phyloP scores from a whole-genome alignment of 1,284 basidiomycete genomes.

The Austroboletus sp. region DNA sequence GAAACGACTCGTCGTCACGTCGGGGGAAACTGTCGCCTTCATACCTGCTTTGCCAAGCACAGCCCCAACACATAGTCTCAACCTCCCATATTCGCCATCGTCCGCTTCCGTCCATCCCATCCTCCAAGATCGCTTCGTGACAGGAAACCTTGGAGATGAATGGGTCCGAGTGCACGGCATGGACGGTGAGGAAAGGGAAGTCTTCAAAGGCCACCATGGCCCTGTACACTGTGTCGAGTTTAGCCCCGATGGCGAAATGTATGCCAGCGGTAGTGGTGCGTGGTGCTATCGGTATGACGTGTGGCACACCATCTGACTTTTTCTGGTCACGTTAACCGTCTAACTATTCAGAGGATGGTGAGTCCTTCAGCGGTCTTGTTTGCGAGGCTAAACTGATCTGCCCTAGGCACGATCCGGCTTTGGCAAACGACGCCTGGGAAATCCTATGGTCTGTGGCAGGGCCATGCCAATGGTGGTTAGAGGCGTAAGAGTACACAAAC shows the following conservation, averaged over 20 bases:
- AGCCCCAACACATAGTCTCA: conserved; percentile 57
- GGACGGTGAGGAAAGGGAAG: conserved; percentile 83
- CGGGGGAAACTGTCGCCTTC: conserved; percentile 88
- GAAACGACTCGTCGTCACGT: conserved; percentile 81
- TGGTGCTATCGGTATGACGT: conserved; percentile 20
- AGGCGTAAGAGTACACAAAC: neutral
- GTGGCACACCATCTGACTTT: neutral
- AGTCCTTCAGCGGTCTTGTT: conserved; percentile 22
- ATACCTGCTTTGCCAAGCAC: conserved; percentile 60
- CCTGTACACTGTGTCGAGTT: conserved; percentile 92
- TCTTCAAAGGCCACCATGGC: conserved; percentile 95
- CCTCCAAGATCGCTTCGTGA: conserved; percentile 83
- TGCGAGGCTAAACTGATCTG: conserved; percentile 11
- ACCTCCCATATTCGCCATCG: conserved; percentile 76
- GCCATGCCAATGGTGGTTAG: conserved; percentile 48
- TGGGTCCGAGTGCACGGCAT: conserved; percentile 95
- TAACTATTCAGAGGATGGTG: conserved; percentile 58
- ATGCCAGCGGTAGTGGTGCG: conserved; percentile 89
- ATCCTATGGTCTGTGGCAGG: conserved; percentile 90
- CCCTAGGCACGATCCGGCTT: conserved; percentile 78
- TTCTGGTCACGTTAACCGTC: conserved; percentile 11
- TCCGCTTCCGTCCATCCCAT: conserved; percentile 91
- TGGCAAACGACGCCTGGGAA: conserved; percentile 96
- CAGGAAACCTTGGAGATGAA: conserved; percentile 84
- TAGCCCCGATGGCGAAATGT: conserved; percentile 97